Percentiles rank a stretch among this genome's conserved stretches.
Evolutionary conservation across 768 basidiomycete genomes (phyloP).

Genomic region (Tephrocybe sp.): DNA sequence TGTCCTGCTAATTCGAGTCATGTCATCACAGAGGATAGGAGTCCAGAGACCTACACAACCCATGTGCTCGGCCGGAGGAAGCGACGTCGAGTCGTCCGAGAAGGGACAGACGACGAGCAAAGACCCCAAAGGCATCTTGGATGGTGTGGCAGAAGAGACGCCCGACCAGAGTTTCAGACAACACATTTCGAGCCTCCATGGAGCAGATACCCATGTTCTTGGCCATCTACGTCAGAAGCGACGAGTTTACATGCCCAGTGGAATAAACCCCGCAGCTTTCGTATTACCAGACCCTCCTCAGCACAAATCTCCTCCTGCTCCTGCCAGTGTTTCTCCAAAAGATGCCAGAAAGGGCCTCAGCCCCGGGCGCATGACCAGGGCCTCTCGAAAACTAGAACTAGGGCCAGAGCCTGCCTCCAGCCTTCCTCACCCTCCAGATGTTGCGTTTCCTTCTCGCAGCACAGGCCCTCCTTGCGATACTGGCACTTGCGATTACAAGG

Average conservation of each 20-base stretch:
- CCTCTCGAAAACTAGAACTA: background rate
- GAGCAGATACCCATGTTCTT: background rate
- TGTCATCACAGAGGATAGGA: conserved; percentile 7
- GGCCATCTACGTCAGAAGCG: background rate
- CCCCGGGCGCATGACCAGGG: background rate
- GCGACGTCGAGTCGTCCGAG: conserved; percentile 1
- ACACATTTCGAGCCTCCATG: background rate
- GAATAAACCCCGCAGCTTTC: conserved; percentile 3
- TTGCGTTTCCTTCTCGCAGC: too few species aligned
- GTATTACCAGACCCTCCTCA: background rate
- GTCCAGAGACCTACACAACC: background rate
- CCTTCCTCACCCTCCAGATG: too few species aligned
- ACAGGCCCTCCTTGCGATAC: background rate
- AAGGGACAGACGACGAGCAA: background rate
- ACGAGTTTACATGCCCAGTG: background rate
- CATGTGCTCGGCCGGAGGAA: background rate
- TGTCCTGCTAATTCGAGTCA: conserved; percentile 12
- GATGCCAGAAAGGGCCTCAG: background rate
- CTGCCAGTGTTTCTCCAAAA: background rate
- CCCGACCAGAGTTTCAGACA: background rate
- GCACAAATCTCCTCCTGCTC: background rate
- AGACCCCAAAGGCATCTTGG: background rate
- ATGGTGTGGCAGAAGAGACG: background rate
- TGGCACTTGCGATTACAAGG: background rate
- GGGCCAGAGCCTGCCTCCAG: too few species aligned